Conservation (phyloP, 306 rosid genomes). For the Malus domestica region DNA sequence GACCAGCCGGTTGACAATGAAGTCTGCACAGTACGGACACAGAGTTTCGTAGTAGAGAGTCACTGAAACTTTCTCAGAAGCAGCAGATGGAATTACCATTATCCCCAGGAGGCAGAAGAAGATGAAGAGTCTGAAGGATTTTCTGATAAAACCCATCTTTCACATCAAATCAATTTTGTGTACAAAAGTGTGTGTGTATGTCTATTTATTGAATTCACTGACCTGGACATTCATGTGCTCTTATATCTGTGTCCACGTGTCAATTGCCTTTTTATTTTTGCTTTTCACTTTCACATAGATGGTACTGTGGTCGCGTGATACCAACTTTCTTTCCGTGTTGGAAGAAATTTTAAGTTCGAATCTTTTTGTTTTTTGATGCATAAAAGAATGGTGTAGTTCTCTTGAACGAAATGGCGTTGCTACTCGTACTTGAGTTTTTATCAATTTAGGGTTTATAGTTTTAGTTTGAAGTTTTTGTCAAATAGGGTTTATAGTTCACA, state of each 20-base stretch:
- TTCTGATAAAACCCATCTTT: not conserved
- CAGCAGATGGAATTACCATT: not conserved
- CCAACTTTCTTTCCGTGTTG: not conserved
- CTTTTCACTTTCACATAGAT: too few species aligned
- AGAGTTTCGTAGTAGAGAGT: constrained; percentile 72
- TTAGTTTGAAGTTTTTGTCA: not conserved
- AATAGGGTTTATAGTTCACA: not conserved
- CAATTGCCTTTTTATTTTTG: not conserved
- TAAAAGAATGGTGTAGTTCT: too few species aligned
- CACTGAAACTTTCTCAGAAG: constrained; percentile 37
- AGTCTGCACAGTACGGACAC: constrained; percentile 82
- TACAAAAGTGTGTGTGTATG: too few species aligned
- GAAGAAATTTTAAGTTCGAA: too few species aligned
- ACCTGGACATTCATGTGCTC: not conserved
- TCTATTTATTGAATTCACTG: too few species aligned
- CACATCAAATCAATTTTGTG: not conserved
- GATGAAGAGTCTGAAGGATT: not conserved
- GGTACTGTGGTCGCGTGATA: not conserved
- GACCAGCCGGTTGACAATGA: constrained; percentile 61
- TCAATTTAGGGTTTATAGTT: too few species aligned
- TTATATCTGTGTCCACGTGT: too few species aligned
- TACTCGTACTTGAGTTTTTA: too few species aligned
- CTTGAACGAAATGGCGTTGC: too few species aligned
- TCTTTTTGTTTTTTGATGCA: too few species aligned
- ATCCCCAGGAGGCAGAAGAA: not conserved